Conservation (phyloP, 192 early-diverging fungal species). For the Podila minutissima region DNA sequence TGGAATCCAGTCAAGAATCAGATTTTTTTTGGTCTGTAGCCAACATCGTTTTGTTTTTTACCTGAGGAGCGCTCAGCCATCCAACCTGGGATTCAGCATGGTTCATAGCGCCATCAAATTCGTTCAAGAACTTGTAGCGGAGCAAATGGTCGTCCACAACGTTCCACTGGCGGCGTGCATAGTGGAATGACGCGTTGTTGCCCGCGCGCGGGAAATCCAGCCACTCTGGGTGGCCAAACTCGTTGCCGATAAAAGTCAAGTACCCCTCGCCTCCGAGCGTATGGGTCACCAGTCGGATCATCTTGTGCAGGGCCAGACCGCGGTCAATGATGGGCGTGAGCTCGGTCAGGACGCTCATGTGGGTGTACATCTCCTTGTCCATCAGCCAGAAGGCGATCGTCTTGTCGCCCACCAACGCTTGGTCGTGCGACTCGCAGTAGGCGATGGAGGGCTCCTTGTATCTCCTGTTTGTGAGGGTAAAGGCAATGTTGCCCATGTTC, state of each 20-base stretch:
- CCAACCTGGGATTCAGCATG: constrained; percentile 70
- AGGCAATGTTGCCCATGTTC: constrained; percentile 85
- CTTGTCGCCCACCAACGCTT: constrained; percentile 97
- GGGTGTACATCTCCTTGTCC: constrained; percentile 97
- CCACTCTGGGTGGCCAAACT: constrained; percentile 99
- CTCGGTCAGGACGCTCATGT: constrained; percentile 85
- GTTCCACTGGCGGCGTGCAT: constrained; percentile 95
- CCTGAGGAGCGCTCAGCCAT: constrained; percentile 75
- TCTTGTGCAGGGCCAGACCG: constrained; percentile 93
- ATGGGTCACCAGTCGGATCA: constrained; percentile 90
- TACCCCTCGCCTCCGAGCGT: constrained; percentile 95
- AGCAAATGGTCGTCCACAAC: constrained; percentile 84
- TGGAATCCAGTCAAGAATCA: background rate
- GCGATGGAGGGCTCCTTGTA: constrained; percentile 92
- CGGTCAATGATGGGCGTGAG: constrained; percentile 91
- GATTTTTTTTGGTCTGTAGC: too few species aligned
- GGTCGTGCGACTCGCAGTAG: constrained; percentile 96
- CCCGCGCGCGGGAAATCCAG: constrained; percentile 95
- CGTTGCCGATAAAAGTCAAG: constrained; percentile 96
- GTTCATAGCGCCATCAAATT: constrained; percentile 91
- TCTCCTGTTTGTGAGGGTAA: constrained; percentile 91
- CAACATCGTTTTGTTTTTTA: constrained; percentile 17
- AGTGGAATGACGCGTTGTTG: constrained; percentile 90
- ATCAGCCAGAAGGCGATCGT: constrained; percentile 99
- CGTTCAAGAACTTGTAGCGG: constrained; percentile 92